These are phyloP conservation scores for Neurospora sp. DNA, from an alignment of 495 filamentous ascomycete species.

Conservation along the genomic window DNA sequence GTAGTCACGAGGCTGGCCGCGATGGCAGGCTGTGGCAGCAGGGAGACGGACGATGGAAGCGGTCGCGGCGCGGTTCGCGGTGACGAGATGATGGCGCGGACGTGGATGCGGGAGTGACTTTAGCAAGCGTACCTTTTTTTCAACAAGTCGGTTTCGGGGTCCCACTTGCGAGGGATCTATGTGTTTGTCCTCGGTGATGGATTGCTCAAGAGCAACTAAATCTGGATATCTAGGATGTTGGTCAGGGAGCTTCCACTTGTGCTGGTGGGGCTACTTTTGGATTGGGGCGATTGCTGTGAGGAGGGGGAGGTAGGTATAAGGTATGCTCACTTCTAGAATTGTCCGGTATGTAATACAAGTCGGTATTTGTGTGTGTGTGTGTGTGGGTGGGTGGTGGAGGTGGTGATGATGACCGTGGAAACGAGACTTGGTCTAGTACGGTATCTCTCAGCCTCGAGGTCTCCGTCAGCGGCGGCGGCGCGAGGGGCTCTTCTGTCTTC, in stretches of 20 bases:
- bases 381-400: background rate
- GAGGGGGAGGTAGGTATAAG: background rate
- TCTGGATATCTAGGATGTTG: conserved; percentile 88
- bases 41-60: background rate
- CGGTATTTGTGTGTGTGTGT: background rate
- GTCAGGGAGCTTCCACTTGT: conserved; percentile 46
- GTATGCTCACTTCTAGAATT: background rate
- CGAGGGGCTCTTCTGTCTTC: background rate
- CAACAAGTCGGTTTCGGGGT: conserved; percentile 81
- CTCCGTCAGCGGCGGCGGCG: background rate
- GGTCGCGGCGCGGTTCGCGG: background rate
- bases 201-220: conserved; percentile 81
- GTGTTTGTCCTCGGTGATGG: conserved; percentile 84
- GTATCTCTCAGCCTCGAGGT: background rate
- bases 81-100: background rate
- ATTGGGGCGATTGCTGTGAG: conserved; percentile 37
- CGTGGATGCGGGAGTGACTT: background rate
- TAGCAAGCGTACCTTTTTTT: conserved; percentile 60
- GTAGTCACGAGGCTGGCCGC: background rate
- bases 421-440: background rate
- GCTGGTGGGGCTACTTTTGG: conserved; percentile 46
- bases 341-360: background rate
- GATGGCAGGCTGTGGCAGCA: background rate
- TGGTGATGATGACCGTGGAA: background rate
- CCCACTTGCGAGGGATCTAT: conserved; percentile 74